Evolutionary conservation across 371 early-diverging fungal genomes (phyloP), one percentile per base, ranked within the genome.

Genomic region (Rhizomucor miehei): DNA sequence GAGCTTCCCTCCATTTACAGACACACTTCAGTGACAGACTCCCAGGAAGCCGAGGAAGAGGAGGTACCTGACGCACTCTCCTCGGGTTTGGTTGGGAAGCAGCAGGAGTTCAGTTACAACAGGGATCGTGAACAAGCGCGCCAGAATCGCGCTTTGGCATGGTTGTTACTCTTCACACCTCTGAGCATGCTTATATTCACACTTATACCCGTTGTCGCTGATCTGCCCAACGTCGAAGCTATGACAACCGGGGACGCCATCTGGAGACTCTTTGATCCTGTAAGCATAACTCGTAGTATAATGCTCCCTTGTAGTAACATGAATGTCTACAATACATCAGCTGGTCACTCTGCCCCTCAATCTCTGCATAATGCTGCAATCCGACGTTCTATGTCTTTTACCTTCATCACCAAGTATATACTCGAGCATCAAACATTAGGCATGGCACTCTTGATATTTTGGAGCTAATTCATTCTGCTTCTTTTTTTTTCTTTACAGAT

Each of bases 221-320:
- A 61, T 16, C 14, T 77, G 14, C 72, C 74, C 1, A 24, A 65
- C 21, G 44, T 74, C 3, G 56, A 62, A 35, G 41, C 61, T 14
- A 72, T 72, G 77, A 74, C 74, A 37, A 29, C 69, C 16, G 77
- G 77, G 1, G 64, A 77, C 37, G 53, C 72, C 13, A 57, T 77
- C 3, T 77, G 63, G 63, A 62, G 77, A 19, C 47, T 77, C 8
- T 69, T 77, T 45, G 77, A 77, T 43, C 77, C 77, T 1, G n/a
- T 74, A 44, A 24, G 57, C 49, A 5, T 29, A 23, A 6, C 23
- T 21, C 6, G 43, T 14, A 11, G 20, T 14, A n/a, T 8, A 1
- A 6, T 3, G 14, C 9, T 24, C 3, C 16, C 20, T 29, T 29
- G 29, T 29, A 8, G 29, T 23, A 25, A 17, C 17, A 34, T 12